phyloP scores from a whole-genome alignment of 495 filamentous ascomycete species.

The Cercophora scortea region DNA sequence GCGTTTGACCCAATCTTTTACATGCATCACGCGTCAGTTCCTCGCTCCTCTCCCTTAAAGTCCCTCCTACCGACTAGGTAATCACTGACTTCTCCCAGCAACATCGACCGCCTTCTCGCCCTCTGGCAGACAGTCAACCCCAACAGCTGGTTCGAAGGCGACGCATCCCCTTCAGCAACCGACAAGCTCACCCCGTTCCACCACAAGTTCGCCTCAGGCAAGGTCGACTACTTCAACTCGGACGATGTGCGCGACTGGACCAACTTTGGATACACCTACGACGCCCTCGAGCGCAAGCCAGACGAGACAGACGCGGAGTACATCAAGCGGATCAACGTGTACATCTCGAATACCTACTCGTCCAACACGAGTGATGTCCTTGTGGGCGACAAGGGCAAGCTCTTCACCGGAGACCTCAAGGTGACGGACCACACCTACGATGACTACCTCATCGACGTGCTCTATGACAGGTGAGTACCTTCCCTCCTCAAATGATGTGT shows the following conservation, averaged over 20 bases:
- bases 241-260: neutral
- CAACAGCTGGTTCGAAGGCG: conserved; percentile 25
- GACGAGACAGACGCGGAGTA: neutral
- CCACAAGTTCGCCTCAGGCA: neutral
- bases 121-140: conserved; percentile 62
- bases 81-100: conserved; percentile 11
- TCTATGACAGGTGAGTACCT: conserved; percentile 4
- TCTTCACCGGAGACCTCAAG: neutral
- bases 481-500: no score
- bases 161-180: neutral
- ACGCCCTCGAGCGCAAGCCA: neutral
- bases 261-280: conserved; percentile 1
- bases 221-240: conserved; percentile 1
- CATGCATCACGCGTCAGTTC: conserved; percentile 39
- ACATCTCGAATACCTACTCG: neutral
- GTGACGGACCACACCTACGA: neutral
- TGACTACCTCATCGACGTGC: conserved; percentile 5
- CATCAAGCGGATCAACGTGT: neutral
- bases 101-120: conserved; percentile 55
- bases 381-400: neutral
- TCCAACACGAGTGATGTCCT: neutral
- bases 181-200: conserved; percentile 2
- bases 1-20: conserved; percentile 66
- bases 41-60: no score
- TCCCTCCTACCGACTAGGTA: no score